Conservation (phyloP, 768 basidiomycete genomes). For the Boletales sp. region DNA sequence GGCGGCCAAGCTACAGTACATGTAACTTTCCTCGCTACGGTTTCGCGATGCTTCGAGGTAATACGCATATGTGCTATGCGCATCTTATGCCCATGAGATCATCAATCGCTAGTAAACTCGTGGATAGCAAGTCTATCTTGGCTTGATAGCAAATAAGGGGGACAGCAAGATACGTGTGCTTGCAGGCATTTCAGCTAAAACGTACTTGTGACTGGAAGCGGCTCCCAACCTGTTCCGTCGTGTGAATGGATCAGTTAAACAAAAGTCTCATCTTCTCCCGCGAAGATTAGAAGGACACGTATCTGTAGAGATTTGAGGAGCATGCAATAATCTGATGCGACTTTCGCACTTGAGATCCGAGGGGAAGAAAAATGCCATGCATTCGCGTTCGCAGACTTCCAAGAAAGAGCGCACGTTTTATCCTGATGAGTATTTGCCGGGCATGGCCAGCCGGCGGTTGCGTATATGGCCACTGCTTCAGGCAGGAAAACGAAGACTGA, state of each 20-base stretch:
- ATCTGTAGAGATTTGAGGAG: conserved; percentile 3
- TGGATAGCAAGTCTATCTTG: background rate
- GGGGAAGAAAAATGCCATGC: background rate
- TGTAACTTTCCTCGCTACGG: conserved; percentile 23
- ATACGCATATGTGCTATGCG: conserved; percentile 1
- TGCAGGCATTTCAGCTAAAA: conserved; percentile 7
- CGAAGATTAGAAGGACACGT: conserved; percentile 15
- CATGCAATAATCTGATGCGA: background rate
- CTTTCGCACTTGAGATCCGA: background rate
- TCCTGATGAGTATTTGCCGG: background rate
- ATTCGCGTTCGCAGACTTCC: background rate
- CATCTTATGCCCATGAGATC: conserved; percentile 5
- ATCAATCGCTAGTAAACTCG: conserved; percentile 6
- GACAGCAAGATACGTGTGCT: conserved; percentile 9
- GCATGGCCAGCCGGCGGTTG: background rate
- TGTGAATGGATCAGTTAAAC: conserved; percentile 18
- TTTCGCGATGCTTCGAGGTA: conserved; percentile 7
- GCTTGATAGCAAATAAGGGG: conserved; percentile 4
- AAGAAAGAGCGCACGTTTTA: background rate
- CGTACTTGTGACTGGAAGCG: conserved; percentile 8
- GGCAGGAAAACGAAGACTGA: background rate
- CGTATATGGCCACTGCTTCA: background rate
- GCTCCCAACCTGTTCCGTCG: conserved; percentile 7
- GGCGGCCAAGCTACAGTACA: conserved; percentile 6
- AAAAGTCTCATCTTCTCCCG: conserved; percentile 22